Conservation (phyloP, 352 stramenopile species). For the Phytophthora tentaculata region DNA sequence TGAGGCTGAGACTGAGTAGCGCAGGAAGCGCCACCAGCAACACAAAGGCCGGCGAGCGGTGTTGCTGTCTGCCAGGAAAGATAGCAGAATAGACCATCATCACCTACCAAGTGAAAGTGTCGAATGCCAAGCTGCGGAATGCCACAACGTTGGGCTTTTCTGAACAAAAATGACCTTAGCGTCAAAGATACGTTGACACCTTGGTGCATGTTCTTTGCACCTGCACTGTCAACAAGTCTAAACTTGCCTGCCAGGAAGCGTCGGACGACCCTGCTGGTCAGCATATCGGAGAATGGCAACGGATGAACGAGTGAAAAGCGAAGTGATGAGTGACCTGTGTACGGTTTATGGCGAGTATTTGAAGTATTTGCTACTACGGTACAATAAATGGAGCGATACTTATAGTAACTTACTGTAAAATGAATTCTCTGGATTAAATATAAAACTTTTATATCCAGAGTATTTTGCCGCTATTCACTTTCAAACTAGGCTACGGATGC, state of each 20-base stretch:
- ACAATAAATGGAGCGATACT: no score
- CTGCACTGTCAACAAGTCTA: not conserved
- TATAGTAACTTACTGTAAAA: no score
- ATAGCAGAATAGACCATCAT: conserved; percentile 50
- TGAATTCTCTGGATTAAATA: no score
- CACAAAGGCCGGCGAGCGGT: conserved; percentile 30
- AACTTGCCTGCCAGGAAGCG: not conserved
- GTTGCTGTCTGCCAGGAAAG: conserved; percentile 32
- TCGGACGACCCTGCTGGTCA: not conserved
- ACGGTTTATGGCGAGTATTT: no score
- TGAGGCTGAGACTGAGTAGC: conserved; percentile 46
- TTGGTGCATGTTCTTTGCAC: conserved; percentile 13
- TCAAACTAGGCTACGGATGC: no score
- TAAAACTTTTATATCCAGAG: no score
- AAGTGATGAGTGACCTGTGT: conserved; percentile 21
- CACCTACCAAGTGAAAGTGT: conserved; percentile 31
- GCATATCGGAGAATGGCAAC: conserved; percentile 10
- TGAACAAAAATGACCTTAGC: not conserved
- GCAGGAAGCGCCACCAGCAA: conserved; percentile 37
- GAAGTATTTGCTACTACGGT: no score
- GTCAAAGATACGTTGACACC: conserved; percentile 10
- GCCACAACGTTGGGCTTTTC: not conserved
- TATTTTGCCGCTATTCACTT: no score
- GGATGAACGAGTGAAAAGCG: not conserved
- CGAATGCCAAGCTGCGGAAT: conserved; percentile 15